These are phyloP conservation scores for Ophiocordyceps robertsii DNA, from an alignment of 2,329 filamentous ascomycete species.

Conservation along the genomic window DNA sequence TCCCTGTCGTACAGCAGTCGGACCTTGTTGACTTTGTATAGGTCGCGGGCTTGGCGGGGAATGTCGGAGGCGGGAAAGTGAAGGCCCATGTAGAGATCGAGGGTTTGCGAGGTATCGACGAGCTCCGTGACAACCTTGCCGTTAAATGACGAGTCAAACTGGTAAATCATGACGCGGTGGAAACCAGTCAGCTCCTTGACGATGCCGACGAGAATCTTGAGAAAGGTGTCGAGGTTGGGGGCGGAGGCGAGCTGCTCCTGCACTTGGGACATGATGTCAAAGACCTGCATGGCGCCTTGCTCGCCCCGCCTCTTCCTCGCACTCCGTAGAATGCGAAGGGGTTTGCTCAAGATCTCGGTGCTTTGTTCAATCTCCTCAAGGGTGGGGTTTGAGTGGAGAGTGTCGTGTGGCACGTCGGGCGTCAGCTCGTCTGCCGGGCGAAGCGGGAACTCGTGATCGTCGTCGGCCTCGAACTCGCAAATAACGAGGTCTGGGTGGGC, in stretches of 20 bases:
- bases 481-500: conserved; percentile 58
- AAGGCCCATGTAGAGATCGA: conserved; percentile 74
- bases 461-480: conserved; percentile 80
- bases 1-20: conserved; percentile 78
- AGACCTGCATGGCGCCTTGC: conserved; percentile 76
- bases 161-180: conserved; percentile 85
- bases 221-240: conserved; percentile 53
- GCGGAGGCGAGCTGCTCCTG: conserved; percentile 74
- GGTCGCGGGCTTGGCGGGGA: conserved; percentile 70
- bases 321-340: conserved; percentile 62
- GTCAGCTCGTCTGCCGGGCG: conserved; percentile 46
- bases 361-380: conserved; percentile 62
- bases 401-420: conserved; percentile 57
- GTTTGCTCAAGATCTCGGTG: conserved; percentile 62
- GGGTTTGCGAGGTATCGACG: conserved; percentile 65
- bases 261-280: conserved; percentile 84
- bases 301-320: conserved; percentile 65
- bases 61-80: conserved; percentile 85
- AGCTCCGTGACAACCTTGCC: conserved; percentile 80
- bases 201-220: conserved; percentile 73
- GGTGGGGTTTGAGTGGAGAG: conserved; percentile 58
- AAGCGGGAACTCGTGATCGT: conserved; percentile 56
- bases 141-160: conserved; percentile 74
- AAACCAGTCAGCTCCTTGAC: conserved; percentile 85
- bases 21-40: conserved; percentile 85